Evolutionary conservation across 1,284 basidiomycete genomes (phyloP).

Genomic region (Cutaneotrichosporon sp.): DNA sequence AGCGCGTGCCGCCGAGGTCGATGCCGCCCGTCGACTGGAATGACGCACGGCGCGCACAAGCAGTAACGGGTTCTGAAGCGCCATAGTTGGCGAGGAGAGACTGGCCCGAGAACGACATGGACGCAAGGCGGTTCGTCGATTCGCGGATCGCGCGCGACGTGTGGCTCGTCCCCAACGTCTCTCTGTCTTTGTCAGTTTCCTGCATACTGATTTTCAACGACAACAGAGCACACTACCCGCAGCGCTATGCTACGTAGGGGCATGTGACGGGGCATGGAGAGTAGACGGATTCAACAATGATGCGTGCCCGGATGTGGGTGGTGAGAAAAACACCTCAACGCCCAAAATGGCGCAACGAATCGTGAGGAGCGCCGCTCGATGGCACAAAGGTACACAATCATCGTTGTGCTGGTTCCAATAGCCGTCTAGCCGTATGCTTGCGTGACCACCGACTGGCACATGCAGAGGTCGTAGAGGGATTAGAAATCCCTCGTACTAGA

Average conservation of each 20-base stretch:
- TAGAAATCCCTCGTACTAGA: neutral
- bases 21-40: constrained; percentile 8
- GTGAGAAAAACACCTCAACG: neutral
- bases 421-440: too few relatives aligned
- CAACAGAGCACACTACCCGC: neutral
- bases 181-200: neutral
- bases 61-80: neutral
- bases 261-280: neutral
- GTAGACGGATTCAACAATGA: neutral
- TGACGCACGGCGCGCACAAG: neutral
- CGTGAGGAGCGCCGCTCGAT: neutral
- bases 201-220: neutral
- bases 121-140: constrained; percentile 41
- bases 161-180: constrained; percentile 9
- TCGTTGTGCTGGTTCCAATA: neutral
- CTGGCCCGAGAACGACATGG: constrained; percentile 32
- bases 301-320: neutral
- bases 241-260: too few relatives aligned
- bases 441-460: too few relatives aligned
- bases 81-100: neutral
- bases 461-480: too few relatives aligned
- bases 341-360: neutral
- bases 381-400: neutral
- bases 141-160: constrained; percentile 38
- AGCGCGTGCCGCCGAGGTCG: constrained; percentile 8